phyloP scores from a whole-genome alignment of 352 stramenopile species.

The Blastocystis hominis region DNA sequence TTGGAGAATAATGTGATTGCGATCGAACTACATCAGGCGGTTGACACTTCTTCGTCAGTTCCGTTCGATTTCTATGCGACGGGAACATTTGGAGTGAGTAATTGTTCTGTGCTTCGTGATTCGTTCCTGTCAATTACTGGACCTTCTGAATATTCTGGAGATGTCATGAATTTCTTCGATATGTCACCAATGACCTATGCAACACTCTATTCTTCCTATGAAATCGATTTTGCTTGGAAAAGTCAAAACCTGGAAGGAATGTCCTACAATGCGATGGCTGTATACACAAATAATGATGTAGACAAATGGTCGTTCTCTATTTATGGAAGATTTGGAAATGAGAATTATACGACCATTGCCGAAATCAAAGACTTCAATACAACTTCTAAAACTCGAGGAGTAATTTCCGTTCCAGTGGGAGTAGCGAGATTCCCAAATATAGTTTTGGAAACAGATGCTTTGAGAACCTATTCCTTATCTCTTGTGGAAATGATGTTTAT shows the following conservation, averaged over 20 bases:
- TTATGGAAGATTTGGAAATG: not conserved
- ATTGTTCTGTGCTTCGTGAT: not conserved
- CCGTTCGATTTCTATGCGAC: not conserved
- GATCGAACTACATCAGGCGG: not conserved
- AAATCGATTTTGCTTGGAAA: not conserved
- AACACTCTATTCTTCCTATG: not conserved
- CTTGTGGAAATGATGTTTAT: too few species aligned
- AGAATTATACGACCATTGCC: too few species aligned
- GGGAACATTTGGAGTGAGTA: not conserved
- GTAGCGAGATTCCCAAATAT: not conserved
- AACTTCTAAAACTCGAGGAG: too few species aligned
- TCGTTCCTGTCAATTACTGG: not conserved
- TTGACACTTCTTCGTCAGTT: not conserved
- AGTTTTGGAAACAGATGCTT: not conserved
- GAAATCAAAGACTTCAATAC: too few species aligned
- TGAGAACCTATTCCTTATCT: too few species aligned
- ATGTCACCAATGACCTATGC: not conserved
- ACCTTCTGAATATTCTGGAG: not conserved
- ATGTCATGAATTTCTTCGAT: not conserved
- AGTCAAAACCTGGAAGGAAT: not conserved
- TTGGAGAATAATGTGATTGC: constrained; percentile 4
- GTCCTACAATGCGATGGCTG: not conserved
- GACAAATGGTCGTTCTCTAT: not conserved
- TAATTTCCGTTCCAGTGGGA: not conserved
- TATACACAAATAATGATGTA: not conserved